These are phyloP conservation scores for Simplicillium sp. DNA, from an alignment of 2,329 filamentous ascomycete species.

Conservation along the genomic window DNA sequence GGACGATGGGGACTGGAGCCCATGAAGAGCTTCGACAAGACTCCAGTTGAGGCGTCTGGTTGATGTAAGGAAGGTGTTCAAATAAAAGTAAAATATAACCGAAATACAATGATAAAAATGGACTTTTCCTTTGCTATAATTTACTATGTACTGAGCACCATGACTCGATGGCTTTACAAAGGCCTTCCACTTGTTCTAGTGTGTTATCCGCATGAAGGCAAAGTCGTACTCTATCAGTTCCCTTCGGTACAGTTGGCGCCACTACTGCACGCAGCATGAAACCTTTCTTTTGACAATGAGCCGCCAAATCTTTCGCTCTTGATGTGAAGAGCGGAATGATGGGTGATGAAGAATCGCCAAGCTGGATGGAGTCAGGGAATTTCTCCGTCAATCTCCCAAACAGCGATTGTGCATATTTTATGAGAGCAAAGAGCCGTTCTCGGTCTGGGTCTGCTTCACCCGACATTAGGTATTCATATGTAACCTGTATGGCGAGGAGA, in stretches of 20 bases:
- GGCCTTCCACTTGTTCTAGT: slow-evolving; percentile 40
- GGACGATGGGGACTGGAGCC: slow-evolving; percentile 71
- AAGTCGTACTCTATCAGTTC: slow-evolving; percentile 54
- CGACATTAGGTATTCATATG: slow-evolving; percentile 45
- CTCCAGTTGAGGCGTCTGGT: slow-evolving; percentile 7
- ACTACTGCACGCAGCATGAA: slow-evolving; percentile 58
- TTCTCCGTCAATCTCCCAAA: slow-evolving; percentile 13
- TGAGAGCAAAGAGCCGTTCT: slow-evolving; percentile 20
- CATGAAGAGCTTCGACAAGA: slow-evolving; percentile 51
- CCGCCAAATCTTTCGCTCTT: slow-evolving; percentile 47
- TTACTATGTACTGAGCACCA: slow-evolving; percentile 28
- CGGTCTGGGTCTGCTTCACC: slow-evolving; percentile 33
- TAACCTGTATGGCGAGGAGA: slow-evolving; percentile 46
- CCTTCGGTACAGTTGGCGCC: slow-evolving; percentile 55
- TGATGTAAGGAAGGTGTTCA: slow-evolving; percentile 5
- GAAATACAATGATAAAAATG: neutral
- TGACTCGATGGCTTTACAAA: slow-evolving; percentile 35
- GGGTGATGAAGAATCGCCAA: slow-evolving; percentile 39
- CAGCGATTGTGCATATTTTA: slow-evolving; percentile 12
- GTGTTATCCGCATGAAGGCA: slow-evolving; percentile 63
- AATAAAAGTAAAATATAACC: neutral
- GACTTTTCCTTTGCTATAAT: neutral
- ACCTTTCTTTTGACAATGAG: slow-evolving; percentile 46
- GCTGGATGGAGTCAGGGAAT: slow-evolving; percentile 14
- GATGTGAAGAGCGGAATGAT: slow-evolving; percentile 55